These are phyloP conservation scores for Backusella tarrabulga DNA, from an alignment of 192 early-diverging fungal genomes.

Conservation along the genomic window DNA sequence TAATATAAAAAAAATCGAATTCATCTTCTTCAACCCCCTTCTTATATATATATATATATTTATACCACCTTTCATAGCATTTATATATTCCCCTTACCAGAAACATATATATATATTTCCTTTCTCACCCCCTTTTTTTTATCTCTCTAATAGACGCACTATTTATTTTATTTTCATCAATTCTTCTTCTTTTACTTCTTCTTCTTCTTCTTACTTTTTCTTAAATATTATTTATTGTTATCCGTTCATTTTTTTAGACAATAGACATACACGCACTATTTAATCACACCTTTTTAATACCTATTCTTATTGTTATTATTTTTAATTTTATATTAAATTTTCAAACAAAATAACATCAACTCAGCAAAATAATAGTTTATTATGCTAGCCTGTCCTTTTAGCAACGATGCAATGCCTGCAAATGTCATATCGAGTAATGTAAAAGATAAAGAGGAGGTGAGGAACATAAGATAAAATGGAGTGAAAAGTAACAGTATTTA, in stretches of 20 bases:
- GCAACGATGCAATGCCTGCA: background rate
- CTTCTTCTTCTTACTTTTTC: background rate
- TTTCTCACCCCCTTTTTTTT: background rate
- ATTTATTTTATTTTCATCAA: background rate
- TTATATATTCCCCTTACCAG: background rate
- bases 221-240: background rate
- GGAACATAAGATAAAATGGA: background rate
- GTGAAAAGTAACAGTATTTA: background rate
- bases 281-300: background rate
- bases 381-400: constrained; percentile 6
- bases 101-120: background rate
- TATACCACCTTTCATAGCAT: background rate
- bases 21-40: background rate
- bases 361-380: background rate
- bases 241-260: background rate
- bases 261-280: background rate
- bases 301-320: constrained; percentile 31
- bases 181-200: background rate
- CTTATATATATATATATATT: constrained; percentile 2
- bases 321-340: constrained; percentile 24
- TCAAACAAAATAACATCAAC: constrained; percentile 13
- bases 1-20: constrained; percentile 2
- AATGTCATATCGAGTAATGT: constrained; percentile 6
- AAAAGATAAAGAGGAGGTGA: constrained; percentile 33
- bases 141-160: background rate